Percentiles rank a stretch among this genome's conserved stretches.
phyloP scores from a whole-genome alignment of 2,329 filamentous ascomycete species.

The Dichotomopilus funicola region DNA sequence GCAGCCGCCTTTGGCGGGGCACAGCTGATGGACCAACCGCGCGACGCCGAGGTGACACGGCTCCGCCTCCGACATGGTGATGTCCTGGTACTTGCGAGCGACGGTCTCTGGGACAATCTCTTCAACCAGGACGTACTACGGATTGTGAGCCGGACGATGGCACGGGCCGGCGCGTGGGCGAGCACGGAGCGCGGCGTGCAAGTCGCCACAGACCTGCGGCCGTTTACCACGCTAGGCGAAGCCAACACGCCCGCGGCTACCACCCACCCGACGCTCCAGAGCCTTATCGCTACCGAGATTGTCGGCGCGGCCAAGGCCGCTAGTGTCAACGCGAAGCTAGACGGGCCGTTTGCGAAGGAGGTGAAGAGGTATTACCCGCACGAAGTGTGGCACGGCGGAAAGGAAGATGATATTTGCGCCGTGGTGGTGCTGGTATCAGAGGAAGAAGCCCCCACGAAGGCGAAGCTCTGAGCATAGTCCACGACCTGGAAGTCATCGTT shows the following conservation, averaged over 20 bases:
- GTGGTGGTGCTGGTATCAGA: conserved; percentile 73
- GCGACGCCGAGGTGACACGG: conserved; percentile 73
- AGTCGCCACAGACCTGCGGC: conserved; percentile 53
- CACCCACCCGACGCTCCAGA: conserved; percentile 56
- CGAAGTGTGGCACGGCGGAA: conserved; percentile 85
- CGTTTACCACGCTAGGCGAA: conserved; percentile 42
- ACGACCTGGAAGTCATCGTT: background rate
- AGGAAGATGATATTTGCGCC: conserved; percentile 92
- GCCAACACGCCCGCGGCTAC: conserved; percentile 15
- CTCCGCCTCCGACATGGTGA: conserved; percentile 81
- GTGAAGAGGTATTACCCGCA: conserved; percentile 81
- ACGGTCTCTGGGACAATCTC: conserved; percentile 94
- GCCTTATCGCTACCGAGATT: conserved; percentile 70
- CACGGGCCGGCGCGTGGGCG: conserved; percentile 66
- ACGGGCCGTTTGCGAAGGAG: conserved; percentile 92
- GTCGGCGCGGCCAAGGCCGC: conserved; percentile 77
- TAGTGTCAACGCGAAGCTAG: conserved; percentile 70
- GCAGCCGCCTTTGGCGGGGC: conserved; percentile 77
- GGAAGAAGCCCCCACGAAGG: conserved; percentile 33
- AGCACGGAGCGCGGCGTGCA: conserved; percentile 54
- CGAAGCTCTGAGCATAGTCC: conserved; percentile 27
- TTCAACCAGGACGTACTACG: conserved; percentile 83
- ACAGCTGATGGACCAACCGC: conserved; percentile 75
- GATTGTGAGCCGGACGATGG: conserved; percentile 73
- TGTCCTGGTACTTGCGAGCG: conserved; percentile 86